Evolutionary conservation across 176 grass and related monocot species (phyloP).

Genomic region (Musa schizocarpa): DNA sequence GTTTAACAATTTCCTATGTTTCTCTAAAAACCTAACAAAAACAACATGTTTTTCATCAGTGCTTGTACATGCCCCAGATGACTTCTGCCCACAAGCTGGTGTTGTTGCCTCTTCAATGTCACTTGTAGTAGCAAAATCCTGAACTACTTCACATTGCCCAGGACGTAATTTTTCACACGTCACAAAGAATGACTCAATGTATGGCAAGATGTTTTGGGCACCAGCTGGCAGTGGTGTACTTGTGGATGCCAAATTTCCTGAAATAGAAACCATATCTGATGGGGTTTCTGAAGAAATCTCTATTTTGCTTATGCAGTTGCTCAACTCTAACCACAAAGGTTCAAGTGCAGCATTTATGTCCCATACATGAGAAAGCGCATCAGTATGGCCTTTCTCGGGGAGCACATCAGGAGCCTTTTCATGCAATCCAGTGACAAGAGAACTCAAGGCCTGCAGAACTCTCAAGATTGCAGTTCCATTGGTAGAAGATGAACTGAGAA

Average conservation of each 20-base stretch:
- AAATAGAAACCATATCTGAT: conserved; percentile 34
- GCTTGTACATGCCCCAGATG: conserved; percentile 35
- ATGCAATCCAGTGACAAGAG: conserved; percentile 72
- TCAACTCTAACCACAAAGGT: conserved; percentile 83
- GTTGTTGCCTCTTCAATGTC: conserved; percentile 81
- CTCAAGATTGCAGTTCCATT: conserved; percentile 94
- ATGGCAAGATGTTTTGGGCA: conserved; percentile 95
- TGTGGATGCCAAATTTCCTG: conserved; percentile 38
- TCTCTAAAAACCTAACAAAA: conserved; percentile 92
- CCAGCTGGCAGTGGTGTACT: conserved; percentile 65
- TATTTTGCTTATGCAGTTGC: conserved; percentile 97
- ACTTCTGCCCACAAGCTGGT: conserved; percentile 42
- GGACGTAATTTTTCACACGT: conserved; percentile 84
- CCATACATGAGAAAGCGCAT: conserved; percentile 62
- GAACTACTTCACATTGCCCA: conserved; percentile 50
- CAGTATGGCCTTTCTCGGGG: conserved; percentile 52
- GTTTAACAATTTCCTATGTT: conserved; percentile 85
- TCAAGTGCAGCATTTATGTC: conserved; percentile 80
- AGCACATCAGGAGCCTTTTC: conserved; percentile 46
- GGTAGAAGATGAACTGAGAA: conserved; percentile 80
- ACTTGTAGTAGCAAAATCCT: conserved; percentile 43
- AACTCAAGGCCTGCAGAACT: conserved; percentile 91
- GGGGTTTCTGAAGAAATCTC: conserved; percentile 69
- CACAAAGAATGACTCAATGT: conserved; percentile 96
- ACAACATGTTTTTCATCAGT: conserved; percentile 72